These are phyloP conservation scores for Fusarium subtropicale DNA, from an alignment of 2,329 filamentous ascomycete genomes.

Conservation along the genomic window DNA sequence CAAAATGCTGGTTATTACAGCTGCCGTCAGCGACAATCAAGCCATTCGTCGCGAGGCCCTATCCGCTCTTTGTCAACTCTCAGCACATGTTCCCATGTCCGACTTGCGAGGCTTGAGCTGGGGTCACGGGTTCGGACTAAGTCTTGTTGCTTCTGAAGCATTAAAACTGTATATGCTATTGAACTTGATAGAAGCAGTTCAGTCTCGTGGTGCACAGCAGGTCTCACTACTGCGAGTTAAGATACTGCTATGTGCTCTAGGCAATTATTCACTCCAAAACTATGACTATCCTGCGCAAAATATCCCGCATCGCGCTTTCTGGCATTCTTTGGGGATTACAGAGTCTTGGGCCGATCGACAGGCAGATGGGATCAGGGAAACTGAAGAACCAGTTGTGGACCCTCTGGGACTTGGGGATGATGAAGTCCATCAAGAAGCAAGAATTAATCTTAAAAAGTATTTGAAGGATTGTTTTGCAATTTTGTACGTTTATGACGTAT, in stretches of 20 bases:
- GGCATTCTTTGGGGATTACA: slow-evolving; percentile 7
- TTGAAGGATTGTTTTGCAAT: no score
- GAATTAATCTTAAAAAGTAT: no score
- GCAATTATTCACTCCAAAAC: not conserved
- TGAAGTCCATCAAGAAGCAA: no score
- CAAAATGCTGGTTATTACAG: slow-evolving; percentile 1
- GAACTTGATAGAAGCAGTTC: slow-evolving; percentile 18
- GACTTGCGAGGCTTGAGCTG: not conserved
- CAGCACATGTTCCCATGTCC: not conserved
- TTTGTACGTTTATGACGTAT: no score
- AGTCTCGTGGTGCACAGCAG: not conserved
- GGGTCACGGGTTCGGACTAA: slow-evolving; percentile 6
- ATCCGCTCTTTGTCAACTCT: not conserved
- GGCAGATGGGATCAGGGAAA: no score
- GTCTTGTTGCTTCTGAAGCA: not conserved
- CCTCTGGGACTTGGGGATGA: no score
- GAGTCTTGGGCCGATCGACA: not conserved
- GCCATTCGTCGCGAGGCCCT: not conserved
- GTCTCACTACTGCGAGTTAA: not conserved
- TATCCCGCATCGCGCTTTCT: slow-evolving; percentile 14
- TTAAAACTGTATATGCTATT: slow-evolving; percentile 5
- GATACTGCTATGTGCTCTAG: not conserved
- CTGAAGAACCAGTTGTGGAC: no score
- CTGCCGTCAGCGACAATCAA: not conserved
- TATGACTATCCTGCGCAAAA: slow-evolving; percentile 18